Evolutionary conservation across 2,329 filamentous ascomycete genomes (phyloP).

Genomic region (Myriangium duriaei): DNA sequence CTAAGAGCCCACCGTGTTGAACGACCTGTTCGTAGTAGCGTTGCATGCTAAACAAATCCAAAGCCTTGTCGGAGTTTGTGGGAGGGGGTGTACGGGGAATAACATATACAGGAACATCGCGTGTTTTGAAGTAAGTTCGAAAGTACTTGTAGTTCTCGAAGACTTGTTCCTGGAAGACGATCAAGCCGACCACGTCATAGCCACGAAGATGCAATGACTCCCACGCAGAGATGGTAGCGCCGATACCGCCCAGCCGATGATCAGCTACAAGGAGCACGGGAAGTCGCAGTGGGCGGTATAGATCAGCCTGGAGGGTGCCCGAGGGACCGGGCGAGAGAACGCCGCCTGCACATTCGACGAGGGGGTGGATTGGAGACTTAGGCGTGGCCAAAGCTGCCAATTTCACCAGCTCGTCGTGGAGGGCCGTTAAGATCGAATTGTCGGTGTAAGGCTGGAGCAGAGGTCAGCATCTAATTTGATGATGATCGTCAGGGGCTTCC

Average conservation of each 20-base stretch:
- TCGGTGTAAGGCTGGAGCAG: conserved; percentile 11
- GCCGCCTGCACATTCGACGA: conserved; percentile 73
- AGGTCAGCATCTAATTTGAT: neutral
- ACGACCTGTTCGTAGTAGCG: conserved; percentile 49
- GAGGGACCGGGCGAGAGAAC: conserved; percentile 69
- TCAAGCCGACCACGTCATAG: conserved; percentile 59
- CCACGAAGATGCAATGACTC: conserved; percentile 68
- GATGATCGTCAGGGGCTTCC: no score
- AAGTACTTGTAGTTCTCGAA: conserved; percentile 61
- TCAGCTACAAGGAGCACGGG: conserved; percentile 67
- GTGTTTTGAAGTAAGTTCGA: conserved; percentile 47
- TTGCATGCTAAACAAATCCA: conserved; percentile 46
- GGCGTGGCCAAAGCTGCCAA: conserved; percentile 33
- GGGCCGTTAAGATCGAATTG: conserved; percentile 23
- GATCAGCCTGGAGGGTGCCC: conserved; percentile 62
- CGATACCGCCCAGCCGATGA: conserved; percentile 64
- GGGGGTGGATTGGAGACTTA: no score
- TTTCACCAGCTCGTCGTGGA: conserved; percentile 34
- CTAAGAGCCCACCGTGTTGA: conserved; percentile 26
- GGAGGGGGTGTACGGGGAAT: conserved; percentile 36
- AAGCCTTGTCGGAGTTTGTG: conserved; percentile 34
- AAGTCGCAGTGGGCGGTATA: conserved; percentile 61
- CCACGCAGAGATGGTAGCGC: conserved; percentile 65
- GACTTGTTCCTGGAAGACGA: conserved; percentile 53
- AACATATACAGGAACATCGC: neutral